These are phyloP conservation scores for Neopestalotiopsis sp. DNA, from an alignment of 2,329 filamentous ascomycete species.

Conservation along the genomic window DNA sequence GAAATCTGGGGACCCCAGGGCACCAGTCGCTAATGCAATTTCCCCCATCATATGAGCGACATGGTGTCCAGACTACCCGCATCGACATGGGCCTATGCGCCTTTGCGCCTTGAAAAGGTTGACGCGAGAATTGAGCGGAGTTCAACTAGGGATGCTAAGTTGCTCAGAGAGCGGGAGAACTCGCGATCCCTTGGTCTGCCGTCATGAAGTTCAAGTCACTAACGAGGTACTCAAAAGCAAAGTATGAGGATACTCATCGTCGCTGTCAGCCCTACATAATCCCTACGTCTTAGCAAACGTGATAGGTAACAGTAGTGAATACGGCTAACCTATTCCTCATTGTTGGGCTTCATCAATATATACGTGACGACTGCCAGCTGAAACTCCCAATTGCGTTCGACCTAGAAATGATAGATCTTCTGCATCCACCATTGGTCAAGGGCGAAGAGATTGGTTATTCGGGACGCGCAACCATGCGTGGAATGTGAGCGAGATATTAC, in stretches of 20 bases:
- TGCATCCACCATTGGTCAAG: background rate
- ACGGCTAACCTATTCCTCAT: too few species aligned
- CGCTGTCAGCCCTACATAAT: too few species aligned
- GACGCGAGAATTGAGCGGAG: background rate
- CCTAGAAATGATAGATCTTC: too few species aligned
- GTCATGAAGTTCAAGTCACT: too few species aligned
- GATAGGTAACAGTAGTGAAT: too few species aligned
- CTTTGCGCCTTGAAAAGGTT: background rate
- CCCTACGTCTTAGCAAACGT: too few species aligned
- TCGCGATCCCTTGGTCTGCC: too few species aligned
- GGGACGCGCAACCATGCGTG: background rate
- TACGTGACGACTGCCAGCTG: too few species aligned
- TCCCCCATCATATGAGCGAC: background rate
- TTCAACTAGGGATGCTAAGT: background rate
- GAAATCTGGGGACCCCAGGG: slow-evolving; percentile 7
- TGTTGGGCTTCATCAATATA: too few species aligned
- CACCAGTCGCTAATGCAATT: background rate
- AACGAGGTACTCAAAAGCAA: too few species aligned
- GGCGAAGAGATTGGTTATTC: background rate
- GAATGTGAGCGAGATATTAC: background rate
- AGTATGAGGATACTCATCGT: too few species aligned
- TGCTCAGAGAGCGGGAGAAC: background rate
- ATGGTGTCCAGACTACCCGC: background rate
- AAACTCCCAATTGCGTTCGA: too few species aligned
- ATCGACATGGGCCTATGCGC: background rate